A percentile compares a stretch with the other conserved stretches of the same genome.
Conservation (phyloP, 2,329 filamentous ascomycete species). For the Cryphonectria nitschkei region DNA sequence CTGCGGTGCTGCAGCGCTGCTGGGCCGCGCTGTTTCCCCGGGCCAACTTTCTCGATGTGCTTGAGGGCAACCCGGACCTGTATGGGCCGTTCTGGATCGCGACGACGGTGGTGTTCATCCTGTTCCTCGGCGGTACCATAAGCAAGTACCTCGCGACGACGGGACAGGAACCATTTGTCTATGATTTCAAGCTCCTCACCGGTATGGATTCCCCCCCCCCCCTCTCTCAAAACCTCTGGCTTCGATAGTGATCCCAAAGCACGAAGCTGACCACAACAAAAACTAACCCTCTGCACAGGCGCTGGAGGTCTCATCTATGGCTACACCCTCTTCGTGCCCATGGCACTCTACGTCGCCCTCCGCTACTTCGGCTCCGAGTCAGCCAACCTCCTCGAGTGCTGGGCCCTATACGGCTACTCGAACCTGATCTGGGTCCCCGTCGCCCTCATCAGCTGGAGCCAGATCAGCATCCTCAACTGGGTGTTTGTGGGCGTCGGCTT, state of each 20-base stretch:
- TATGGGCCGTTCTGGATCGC: constrained; percentile 99
- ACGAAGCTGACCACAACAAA: background rate
- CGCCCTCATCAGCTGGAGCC: constrained; percentile 88
- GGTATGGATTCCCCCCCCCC: constrained; percentile 52
- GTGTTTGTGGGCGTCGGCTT: constrained; percentile 89
- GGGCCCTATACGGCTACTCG: constrained; percentile 92
- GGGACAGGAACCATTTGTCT: constrained; percentile 75
- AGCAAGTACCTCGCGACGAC: constrained; percentile 80
- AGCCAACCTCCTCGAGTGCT: constrained; percentile 92
- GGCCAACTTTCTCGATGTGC: constrained; percentile 92
- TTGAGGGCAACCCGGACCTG: constrained; percentile 94
- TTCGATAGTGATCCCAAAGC: background rate
- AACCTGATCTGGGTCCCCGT: constrained; percentile 98
- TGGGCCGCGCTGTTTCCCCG: constrained; percentile 87
- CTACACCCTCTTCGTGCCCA: constrained; percentile 86
- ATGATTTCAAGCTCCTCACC: constrained; percentile 88
- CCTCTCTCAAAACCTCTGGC: no score
- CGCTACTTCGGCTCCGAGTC: constrained; percentile 95
- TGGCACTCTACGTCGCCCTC: constrained; percentile 83
- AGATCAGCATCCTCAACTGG: constrained; percentile 86
- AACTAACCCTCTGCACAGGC: constrained; percentile 46
- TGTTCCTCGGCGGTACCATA: constrained; percentile 95
- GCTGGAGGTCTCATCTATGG: constrained; percentile 94
- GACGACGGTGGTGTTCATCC: constrained; percentile 91
- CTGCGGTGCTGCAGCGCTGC: constrained; percentile 84